Evolutionary conservation across 768 basidiomycete species (phyloP).

Genomic region (Amanita brunnescens): DNA sequence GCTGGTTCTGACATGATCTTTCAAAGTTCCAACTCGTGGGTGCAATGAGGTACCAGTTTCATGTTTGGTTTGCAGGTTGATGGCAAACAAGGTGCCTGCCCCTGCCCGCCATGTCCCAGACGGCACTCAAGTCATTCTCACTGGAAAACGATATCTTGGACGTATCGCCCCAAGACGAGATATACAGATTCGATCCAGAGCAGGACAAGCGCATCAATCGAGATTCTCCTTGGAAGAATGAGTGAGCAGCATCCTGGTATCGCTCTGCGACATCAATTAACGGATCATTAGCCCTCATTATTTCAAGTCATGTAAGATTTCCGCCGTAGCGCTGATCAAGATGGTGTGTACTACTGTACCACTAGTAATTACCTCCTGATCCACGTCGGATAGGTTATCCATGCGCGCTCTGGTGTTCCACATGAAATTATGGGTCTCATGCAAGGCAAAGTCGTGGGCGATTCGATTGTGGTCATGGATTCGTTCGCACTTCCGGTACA

Average conservation of each 20-base stretch:
- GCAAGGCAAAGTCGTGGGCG: conserved; percentile 89
- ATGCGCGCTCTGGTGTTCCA: conserved; percentile 92
- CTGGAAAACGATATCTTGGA: conserved; percentile 64
- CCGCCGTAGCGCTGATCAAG: conserved; percentile 91
- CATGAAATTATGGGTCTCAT: conserved; percentile 99
- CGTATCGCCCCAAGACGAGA: conserved; percentile 68
- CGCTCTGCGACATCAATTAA: conserved; percentile 1
- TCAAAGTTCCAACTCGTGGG: no score
- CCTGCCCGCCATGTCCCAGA: conserved; percentile 32
- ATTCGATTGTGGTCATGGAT: conserved; percentile 82
- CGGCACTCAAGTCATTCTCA: conserved; percentile 66
- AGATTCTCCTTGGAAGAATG: conserved; percentile 77
- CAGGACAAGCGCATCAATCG: conserved; percentile 58
- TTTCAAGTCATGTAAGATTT: conserved; percentile 90
- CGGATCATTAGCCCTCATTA: conserved; percentile 51
- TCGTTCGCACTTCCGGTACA: conserved; percentile 96
- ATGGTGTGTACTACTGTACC: conserved; percentile 44
- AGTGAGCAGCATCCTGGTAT: conserved; percentile 43
- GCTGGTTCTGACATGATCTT: no score
- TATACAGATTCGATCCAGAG: conserved; percentile 66
- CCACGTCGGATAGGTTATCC: conserved; percentile 66
- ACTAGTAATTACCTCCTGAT: not conserved
- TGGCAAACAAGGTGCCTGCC: not conserved
- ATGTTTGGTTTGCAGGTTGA: not conserved
- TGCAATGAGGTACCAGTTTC: no score